Conservation (phyloP, 495 filamentous ascomycete species). For the Lasiosphaeria ovina region DNA sequence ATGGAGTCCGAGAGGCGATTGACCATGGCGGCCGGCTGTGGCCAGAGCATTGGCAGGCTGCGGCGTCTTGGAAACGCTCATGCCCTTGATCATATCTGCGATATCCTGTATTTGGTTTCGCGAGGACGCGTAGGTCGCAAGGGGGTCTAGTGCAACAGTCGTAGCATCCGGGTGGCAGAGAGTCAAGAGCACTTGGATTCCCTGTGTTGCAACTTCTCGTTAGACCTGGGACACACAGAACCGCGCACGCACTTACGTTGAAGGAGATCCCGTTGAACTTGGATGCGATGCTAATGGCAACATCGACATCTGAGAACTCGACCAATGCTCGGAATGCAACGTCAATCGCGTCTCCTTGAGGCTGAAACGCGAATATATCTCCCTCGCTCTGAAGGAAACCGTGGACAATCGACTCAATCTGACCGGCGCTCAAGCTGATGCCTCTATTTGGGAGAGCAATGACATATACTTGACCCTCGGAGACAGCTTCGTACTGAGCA, state of each 20-base stretch:
- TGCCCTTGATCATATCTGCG: conserved; percentile 17
- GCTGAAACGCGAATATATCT: conserved; percentile 52
- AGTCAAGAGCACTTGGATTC: conserved; percentile 22
- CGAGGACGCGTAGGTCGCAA: conserved; percentile 4
- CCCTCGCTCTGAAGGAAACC: conserved; percentile 52
- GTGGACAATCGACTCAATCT: conserved; percentile 45
- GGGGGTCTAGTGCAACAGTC: not conserved
- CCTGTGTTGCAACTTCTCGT: conserved; percentile 9
- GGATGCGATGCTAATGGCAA: conserved; percentile 33
- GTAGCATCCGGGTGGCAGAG: conserved; percentile 7
- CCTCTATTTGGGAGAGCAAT: conserved; percentile 34
- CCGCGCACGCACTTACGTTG: conserved; percentile 41
- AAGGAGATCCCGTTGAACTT: conserved; percentile 47
- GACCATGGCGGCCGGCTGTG: conserved; percentile 9
- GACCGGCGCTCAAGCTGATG: conserved; percentile 19
- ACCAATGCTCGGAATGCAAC: conserved; percentile 40
- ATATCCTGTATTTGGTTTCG: conserved; percentile 16
- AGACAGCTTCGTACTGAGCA: conserved; percentile 30
- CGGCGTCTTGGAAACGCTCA: conserved; percentile 14
- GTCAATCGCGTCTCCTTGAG: conserved; percentile 31
- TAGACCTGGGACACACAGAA: not conserved
- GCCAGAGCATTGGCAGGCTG: conserved; percentile 11
- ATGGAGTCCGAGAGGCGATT: conserved; percentile 17
- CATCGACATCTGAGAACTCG: conserved; percentile 56
- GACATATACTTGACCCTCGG: conserved; percentile 54